Evolutionary conservation across 257 asterid genomes (phyloP).

Genomic region (Ligustrum vulgare): DNA sequence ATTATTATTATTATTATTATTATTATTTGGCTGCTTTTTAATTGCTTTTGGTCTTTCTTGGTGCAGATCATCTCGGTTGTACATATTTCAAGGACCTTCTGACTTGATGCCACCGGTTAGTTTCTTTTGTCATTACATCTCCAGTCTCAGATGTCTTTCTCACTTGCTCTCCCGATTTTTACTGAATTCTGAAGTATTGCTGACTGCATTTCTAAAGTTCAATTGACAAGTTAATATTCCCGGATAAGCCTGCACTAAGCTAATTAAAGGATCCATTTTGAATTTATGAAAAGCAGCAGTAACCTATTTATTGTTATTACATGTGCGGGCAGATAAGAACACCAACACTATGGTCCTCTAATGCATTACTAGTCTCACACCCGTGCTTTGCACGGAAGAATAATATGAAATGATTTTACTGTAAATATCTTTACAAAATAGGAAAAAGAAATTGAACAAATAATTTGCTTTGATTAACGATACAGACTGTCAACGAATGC

Average conservation of each 20-base stretch:
- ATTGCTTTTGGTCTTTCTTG: conserved; percentile 22
- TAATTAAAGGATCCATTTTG: neutral
- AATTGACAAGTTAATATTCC: neutral
- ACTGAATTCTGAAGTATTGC: neutral
- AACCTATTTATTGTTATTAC: conserved; percentile 11
- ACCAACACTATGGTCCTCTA: neutral
- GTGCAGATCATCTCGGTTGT: conserved; percentile 85
- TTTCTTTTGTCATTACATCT: conserved; percentile 14
- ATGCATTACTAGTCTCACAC: too few species aligned
- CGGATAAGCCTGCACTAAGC: conserved; percentile 2
- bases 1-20: neutral
- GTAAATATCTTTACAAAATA: too few species aligned
- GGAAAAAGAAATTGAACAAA: too few species aligned
- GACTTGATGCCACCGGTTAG: conserved; percentile 94
- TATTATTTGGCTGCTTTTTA: neutral
- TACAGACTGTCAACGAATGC: too few species aligned
- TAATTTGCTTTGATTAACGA: too few species aligned
- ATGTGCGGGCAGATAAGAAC: neutral
- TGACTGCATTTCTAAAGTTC: neutral
- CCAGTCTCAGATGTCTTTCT: neutral
- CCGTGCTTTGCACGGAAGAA: too few species aligned
- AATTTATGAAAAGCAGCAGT: neutral
- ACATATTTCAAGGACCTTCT: conserved; percentile 87
- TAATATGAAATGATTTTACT: too few species aligned
- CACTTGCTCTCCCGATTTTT: neutral